These are phyloP conservation scores for Sequoiadendron giganteum DNA, from an alignment of 75 land plant genomes.

Conservation along the genomic window DNA sequence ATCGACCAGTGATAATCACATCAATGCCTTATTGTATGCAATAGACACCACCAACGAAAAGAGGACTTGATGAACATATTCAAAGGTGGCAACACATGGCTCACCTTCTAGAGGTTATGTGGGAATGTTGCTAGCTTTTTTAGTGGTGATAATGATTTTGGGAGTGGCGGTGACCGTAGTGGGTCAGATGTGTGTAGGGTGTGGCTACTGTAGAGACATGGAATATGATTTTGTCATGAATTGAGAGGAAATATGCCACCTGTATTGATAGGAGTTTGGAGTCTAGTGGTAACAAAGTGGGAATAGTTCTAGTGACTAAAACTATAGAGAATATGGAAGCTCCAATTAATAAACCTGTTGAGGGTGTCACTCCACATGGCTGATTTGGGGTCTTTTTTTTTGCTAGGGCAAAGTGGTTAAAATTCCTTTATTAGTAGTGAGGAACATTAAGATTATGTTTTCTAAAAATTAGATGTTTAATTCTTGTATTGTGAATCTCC, in stretches of 20 bases:
- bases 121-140: conserved; percentile 41
- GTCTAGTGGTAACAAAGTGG: neutral
- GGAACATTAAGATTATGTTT: too few species aligned
- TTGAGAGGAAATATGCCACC: conserved; percentile 43
- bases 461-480: too few species aligned
- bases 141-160: conserved; percentile 36
- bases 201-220: conserved; percentile 27
- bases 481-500: too few species aligned
- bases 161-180: conserved; percentile 35
- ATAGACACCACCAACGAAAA: neutral
- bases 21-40: neutral
- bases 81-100: neutral
- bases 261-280: conserved; percentile 49
- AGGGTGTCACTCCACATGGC: neutral
- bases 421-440: too few species aligned
- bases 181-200: conserved; percentile 45
- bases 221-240: conserved; percentile 42
- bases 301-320: neutral
- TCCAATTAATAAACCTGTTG: neutral
- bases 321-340: neutral
- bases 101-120: conserved; percentile 13
- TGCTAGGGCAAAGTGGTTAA: too few species aligned
- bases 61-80: neutral
- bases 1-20: too few species aligned
- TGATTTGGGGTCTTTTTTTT: too few species aligned